Base-by-base conservation (phyloP, 2,329 filamentous ascomycete species). In the Colletotrichum horii region DNA sequence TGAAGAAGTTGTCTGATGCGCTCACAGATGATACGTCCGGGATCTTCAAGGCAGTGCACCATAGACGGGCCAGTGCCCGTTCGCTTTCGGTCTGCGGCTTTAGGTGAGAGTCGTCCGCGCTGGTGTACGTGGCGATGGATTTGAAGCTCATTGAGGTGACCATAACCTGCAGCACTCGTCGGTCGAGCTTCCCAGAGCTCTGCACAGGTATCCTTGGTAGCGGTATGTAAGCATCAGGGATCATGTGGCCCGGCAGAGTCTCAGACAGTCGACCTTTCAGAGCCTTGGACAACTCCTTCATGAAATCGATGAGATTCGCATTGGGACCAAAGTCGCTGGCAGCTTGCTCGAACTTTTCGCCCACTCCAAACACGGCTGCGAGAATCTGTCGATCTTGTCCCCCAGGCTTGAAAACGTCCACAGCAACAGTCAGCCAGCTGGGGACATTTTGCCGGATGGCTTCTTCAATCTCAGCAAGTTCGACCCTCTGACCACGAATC, bases 401-500 rank as follows among this genome's bases (percentile, higher is more conserved):
- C 9, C 15, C 61, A 12, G 70, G 70, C 16, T n/a, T 52, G 64
- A 72, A 72, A 22, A 72, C 15, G n/a, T 72, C 70, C 14, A 72
- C 70, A 6, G 70, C 70, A 16, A 67, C 62, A 22, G 64, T 34
- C 9, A 72, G 28, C 64, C 28, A 71, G 8, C 34, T 30, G 1
- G 64, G 55, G 2, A 62, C 14, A 8, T 62, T 16, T 14, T 61
- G 16, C 22, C 70, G 64, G 6, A 72, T 68, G 8, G 56, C 55
- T 22, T 72, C 64, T 30, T 78, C 77, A 14, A 78, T 71, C 34
- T 78, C 77, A 2, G 48, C 22, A 8, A 88, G 82, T 80, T 87
- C 91, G 73, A 89, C 83, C 73, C 88, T 79, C 71, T 86, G 90
- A 55, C 91, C 91, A 34, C 86, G 84, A 14, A 91, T 79, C 79